A percentile compares a stretch with the other conserved stretches of the same genome.
Evolutionary conservation across 179 eudicot genomes (phyloP).

Genomic region (Drosera spatulata): DNA sequence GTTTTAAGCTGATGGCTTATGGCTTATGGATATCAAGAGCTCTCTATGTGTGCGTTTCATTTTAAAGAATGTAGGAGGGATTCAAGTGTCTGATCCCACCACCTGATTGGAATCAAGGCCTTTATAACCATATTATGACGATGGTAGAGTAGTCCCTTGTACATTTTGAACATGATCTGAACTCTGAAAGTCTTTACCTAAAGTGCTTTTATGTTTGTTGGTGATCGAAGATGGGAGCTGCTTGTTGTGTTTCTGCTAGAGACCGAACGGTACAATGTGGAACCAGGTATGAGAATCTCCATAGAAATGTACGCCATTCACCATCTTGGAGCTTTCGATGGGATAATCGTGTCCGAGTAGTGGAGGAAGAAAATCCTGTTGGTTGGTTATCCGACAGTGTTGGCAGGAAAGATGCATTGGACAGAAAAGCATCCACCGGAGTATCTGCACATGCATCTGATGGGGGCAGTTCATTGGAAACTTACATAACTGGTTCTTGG

Average conservation of each 20-base stretch:
- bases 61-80: too few relatives aligned
- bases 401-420: conserved; percentile 41
- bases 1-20: too few relatives aligned
- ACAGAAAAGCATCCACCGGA: conserved; percentile 52
- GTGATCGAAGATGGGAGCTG: conserved; percentile 65
- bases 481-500: conserved; percentile 36
- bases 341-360: conserved; percentile 90
- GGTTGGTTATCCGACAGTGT: conserved; percentile 53
- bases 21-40: too few relatives aligned
- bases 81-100: too few relatives aligned
- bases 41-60: too few relatives aligned
- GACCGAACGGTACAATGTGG: conserved; percentile 61
- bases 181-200: not conserved
- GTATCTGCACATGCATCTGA: conserved; percentile 66
- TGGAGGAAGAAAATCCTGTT: conserved; percentile 69
- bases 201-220: conserved; percentile 7
- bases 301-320: conserved; percentile 62
- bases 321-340: conserved; percentile 96
- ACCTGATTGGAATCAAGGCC: too few relatives aligned
- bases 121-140: too few relatives aligned
- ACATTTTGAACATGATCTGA: too few relatives aligned
- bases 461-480: conserved; percentile 72
- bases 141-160: too few relatives aligned
- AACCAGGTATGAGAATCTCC: conserved; percentile 42
- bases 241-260: conserved; percentile 88